These are phyloP conservation scores for Epichloe hybrida DNA, from an alignment of 2,329 filamentous ascomycete genomes.

Conservation along the genomic window DNA sequence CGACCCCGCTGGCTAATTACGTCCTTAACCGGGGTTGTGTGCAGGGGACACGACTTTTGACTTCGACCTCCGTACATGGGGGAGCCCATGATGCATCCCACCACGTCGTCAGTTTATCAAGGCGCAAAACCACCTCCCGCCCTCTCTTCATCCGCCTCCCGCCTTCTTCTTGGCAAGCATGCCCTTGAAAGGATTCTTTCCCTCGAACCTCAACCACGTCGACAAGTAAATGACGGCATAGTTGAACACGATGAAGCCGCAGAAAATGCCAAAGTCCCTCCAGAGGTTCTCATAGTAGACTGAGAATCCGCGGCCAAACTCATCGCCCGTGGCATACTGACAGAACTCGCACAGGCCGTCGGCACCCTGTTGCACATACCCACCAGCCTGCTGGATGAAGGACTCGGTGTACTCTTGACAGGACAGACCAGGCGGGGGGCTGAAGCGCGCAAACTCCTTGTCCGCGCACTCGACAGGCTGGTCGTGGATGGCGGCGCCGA, in stretches of 20 bases:
- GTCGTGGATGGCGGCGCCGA: slow-evolving; percentile 40
- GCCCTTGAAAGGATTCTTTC: slow-evolving; percentile 23
- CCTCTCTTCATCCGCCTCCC: neutral
- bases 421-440: slow-evolving; percentile 40
- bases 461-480: slow-evolving; percentile 40
- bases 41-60: too few species aligned
- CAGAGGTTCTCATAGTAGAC: slow-evolving; percentile 48
- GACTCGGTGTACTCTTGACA: slow-evolving; percentile 45
- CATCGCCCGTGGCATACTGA: slow-evolving; percentile 45
- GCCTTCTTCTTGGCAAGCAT: slow-evolving; percentile 14
- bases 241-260: slow-evolving; percentile 51
- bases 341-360: slow-evolving; percentile 51
- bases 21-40: too few species aligned
- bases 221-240: slow-evolving; percentile 28
- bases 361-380: slow-evolving; percentile 44
- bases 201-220: slow-evolving; percentile 26
- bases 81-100: too few species aligned
- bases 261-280: slow-evolving; percentile 53
- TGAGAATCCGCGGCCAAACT: slow-evolving; percentile 46
- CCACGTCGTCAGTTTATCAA: too few species aligned
- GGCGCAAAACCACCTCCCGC: too few species aligned
- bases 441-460: slow-evolving; percentile 47
- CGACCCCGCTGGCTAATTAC: too few species aligned
- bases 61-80: too few species aligned
- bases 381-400: slow-evolving; percentile 40